phyloP scores from a whole-genome alignment of 352 stramenopile species.

The Aphanomyces astaci region DNA sequence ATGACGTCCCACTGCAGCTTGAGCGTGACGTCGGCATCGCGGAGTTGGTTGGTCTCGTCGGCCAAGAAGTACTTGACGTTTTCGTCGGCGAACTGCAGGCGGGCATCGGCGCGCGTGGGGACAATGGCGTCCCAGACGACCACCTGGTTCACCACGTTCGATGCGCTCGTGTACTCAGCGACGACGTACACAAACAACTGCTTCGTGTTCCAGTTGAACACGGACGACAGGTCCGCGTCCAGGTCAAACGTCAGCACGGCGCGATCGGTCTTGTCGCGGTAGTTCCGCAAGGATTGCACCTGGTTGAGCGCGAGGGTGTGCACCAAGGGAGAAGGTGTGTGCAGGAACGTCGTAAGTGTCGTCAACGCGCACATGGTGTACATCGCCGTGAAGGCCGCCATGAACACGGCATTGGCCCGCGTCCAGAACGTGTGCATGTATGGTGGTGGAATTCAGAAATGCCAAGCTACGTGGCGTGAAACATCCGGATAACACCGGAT shows the following conservation, averaged over 20 bases:
- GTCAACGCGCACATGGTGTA: conserved; percentile 68
- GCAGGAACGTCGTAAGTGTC: conserved; percentile 57
- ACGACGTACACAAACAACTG: conserved; percentile 85
- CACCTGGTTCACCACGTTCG: conserved; percentile 67
- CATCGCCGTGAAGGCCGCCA: conserved; percentile 67
- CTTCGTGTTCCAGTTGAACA: conserved; percentile 89
- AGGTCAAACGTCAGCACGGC: conserved; percentile 77
- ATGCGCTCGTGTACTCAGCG: conserved; percentile 63
- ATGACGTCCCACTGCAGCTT: conserved; percentile 82
- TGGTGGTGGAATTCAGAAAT: neutral
- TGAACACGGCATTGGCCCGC: conserved; percentile 75
- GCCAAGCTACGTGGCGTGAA: conserved; percentile 6
- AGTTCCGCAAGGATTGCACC: conserved; percentile 75
- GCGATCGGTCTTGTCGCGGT: conserved; percentile 68
- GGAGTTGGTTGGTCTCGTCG: conserved; percentile 69
- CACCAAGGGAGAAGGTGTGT: conserved; percentile 51
- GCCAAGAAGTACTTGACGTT: conserved; percentile 78
- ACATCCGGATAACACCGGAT: conserved; percentile 14
- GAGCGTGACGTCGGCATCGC: conserved; percentile 68
- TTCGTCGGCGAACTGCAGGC: conserved; percentile 50
- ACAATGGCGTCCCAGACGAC: conserved; percentile 84
- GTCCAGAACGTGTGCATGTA: conserved; percentile 83
- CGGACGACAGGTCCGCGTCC: conserved; percentile 71
- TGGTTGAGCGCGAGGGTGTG: conserved; percentile 49
- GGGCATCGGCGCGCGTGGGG: conserved; percentile 45